Evolutionary conservation across 106 monocot species (phyloP).

Genomic region (Agapanthus africanus): DNA sequence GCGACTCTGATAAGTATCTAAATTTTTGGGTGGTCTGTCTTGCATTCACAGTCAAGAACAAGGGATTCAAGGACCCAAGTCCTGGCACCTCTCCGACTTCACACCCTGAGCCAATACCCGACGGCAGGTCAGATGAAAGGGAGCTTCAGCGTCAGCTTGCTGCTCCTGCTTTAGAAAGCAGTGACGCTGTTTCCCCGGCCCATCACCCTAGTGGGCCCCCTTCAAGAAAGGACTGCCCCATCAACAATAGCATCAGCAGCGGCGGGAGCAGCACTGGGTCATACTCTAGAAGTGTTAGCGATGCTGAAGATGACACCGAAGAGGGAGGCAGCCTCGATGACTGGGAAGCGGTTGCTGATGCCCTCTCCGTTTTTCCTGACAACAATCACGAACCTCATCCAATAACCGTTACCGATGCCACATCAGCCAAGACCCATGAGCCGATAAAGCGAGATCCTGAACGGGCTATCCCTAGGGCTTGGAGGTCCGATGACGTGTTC

Average conservation of each 20-base stretch:
- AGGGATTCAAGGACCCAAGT: background rate
- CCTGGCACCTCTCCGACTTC: constrained; percentile 7
- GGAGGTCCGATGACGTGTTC: constrained; percentile 45
- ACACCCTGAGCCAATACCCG: background rate
- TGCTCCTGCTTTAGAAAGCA: background rate
- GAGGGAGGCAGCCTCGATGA: constrained; percentile 34
- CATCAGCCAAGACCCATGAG: background rate
- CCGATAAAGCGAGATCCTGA: constrained; percentile 13
- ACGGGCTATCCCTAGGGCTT: constrained; percentile 27
- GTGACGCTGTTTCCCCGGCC: constrained; percentile 13
- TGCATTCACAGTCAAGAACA: constrained; percentile 11
- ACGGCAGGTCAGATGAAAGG: constrained; percentile 6
- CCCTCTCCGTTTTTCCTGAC: constrained; percentile 2
- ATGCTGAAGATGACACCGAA: constrained; percentile 19
- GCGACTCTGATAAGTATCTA: too few species aligned
- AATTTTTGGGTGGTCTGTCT: background rate
- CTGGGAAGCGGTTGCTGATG: constrained; percentile 53
- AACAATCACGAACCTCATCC: background rate
- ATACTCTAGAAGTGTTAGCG: constrained; percentile 23
- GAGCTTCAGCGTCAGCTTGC: background rate
- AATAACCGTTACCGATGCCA: background rate
- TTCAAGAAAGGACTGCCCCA: background rate
- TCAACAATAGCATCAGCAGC: constrained; percentile 15
- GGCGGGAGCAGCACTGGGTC: constrained; percentile 22
- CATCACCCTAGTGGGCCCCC: constrained; percentile 8